Evolutionary conservation across 495 filamentous ascomycete genomes (phyloP).

Genomic region (Xylaria grammica): DNA sequence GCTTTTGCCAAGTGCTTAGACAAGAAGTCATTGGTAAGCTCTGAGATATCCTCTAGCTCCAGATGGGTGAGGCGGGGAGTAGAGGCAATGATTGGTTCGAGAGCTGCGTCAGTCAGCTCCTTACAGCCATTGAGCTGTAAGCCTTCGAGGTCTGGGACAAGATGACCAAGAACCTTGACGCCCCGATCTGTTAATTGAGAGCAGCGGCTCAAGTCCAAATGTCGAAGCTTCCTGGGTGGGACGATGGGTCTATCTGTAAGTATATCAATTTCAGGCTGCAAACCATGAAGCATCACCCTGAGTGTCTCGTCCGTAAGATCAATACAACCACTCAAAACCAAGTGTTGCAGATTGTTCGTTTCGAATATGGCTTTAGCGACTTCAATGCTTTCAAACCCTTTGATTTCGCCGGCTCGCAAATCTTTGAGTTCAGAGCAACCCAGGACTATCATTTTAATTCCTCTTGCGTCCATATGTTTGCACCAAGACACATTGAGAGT

Average conservation of each 20-base stretch:
- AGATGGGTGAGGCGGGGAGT: conserved; percentile 80
- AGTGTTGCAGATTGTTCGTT: conserved; percentile 78
- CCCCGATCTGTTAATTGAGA: conserved; percentile 71
- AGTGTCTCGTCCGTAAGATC: conserved; percentile 77
- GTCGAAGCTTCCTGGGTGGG: conserved; percentile 76
- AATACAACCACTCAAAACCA: conserved; percentile 77
- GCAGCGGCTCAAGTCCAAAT: conserved; percentile 86
- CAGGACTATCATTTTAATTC: conserved; percentile 73
- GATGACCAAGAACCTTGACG: conserved; percentile 67
- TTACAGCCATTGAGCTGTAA: conserved; percentile 78
- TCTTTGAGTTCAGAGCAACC: conserved; percentile 76
- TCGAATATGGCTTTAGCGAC: conserved; percentile 75
- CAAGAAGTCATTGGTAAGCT: conserved; percentile 75
- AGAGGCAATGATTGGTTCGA: conserved; percentile 75
- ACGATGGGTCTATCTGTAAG: conserved; percentile 77
- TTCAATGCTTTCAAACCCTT: conserved; percentile 73
- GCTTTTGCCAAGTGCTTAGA: conserved; percentile 71
- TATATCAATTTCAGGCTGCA: conserved; percentile 74
- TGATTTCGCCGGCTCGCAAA: conserved; percentile 80
- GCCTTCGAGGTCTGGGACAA: conserved; percentile 81
- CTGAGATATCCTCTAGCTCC: conserved; percentile 84
- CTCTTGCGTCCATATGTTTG: conserved; percentile 78
- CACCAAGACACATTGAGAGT: conserved; percentile 92
- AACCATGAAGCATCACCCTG: conserved; percentile 72
- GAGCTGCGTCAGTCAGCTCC: conserved; percentile 71